Conservation (phyloP, 306 rosid genomes). For the Notholithocarpus densiflorus region DNA sequence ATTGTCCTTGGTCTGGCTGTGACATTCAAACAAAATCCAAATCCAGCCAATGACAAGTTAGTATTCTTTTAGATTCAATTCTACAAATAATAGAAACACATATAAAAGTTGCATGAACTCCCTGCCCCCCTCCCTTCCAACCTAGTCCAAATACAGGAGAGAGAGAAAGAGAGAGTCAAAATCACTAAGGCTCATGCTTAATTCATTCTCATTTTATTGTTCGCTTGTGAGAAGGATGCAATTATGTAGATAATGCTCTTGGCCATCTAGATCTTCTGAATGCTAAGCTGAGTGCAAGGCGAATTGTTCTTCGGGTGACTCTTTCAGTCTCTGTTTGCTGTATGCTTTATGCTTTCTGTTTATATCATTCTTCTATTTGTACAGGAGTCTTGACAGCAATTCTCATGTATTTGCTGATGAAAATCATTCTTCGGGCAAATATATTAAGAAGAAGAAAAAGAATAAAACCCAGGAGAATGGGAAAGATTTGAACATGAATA, state of each 20-base stretch:
- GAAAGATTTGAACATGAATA: conserved; percentile 30
- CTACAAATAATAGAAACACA: not conserved
- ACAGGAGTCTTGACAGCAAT: conserved; percentile 36
- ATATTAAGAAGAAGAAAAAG: conserved; percentile 49
- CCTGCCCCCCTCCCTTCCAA: not conserved
- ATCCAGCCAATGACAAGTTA: conserved; percentile 42
- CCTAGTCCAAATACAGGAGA: not conserved
- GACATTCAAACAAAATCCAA: conserved; percentile 31
- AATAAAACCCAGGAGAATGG: conserved; percentile 38
- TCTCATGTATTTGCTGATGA: conserved; percentile 33
- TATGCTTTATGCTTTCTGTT: not conserved
- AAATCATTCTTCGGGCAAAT: conserved; percentile 37
- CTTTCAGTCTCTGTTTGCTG: no score
- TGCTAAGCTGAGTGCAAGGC: not conserved
- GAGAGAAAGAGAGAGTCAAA: not conserved
- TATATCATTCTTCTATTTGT: not conserved
- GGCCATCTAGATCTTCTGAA: not conserved
- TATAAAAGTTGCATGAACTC: not conserved
- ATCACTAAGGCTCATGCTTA: not conserved
- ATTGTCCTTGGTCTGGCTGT: conserved; percentile 20
- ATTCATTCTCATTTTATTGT: no score
- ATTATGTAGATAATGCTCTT: not conserved
- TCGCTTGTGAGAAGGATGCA: not conserved
- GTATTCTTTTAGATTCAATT: conserved; percentile 14
- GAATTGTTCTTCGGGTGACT: not conserved